Evolutionary conservation across 495 filamentous ascomycete genomes (phyloP).

Genomic region (Hypoxylon subgilvum): DNA sequence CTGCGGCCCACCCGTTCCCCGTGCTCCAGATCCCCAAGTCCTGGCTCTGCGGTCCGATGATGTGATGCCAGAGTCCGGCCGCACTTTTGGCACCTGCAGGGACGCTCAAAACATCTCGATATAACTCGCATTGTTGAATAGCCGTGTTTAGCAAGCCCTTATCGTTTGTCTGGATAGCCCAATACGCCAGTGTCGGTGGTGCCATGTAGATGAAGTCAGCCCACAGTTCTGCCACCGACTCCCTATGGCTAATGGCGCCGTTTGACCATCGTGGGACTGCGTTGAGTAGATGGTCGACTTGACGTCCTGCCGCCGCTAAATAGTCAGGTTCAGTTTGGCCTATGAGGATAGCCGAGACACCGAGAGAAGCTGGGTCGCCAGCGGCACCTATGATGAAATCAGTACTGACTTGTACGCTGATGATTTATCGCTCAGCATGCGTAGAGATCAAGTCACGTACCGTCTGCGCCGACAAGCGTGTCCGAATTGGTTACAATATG

Average conservation of each 20-base stretch:
- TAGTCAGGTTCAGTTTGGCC: slow-evolving; percentile 49
- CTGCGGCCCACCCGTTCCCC: slow-evolving; percentile 59
- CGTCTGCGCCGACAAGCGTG: slow-evolving; percentile 42
- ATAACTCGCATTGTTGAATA: slow-evolving; percentile 50
- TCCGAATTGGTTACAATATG: slow-evolving; percentile 41
- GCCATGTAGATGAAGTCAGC: slow-evolving; percentile 60
- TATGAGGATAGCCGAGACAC: slow-evolving; percentile 53
- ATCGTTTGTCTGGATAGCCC: slow-evolving; percentile 49
- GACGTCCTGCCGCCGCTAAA: slow-evolving; percentile 44
- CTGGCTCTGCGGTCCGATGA: slow-evolving; percentile 50
- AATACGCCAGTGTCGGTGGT: slow-evolving; percentile 57
- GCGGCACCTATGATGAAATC: slow-evolving; percentile 34
- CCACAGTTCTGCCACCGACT: slow-evolving; percentile 55
- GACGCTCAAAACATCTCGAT: slow-evolving; percentile 50
- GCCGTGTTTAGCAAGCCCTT: slow-evolving; percentile 44
- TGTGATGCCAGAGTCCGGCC: slow-evolving; percentile 54
- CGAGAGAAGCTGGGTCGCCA: slow-evolving; percentile 55
- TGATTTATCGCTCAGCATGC: no score
- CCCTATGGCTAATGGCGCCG: slow-evolving; percentile 59
- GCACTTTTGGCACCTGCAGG: slow-evolving; percentile 30
- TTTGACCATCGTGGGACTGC: slow-evolving; percentile 54
- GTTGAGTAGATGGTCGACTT: slow-evolving; percentile 51
- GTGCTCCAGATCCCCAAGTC: slow-evolving; percentile 59
- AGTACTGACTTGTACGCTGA: not conserved
- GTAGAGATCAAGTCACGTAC: slow-evolving; percentile 19